Percentiles rank a stretch among this genome's conserved stretches.
These are phyloP conservation scores for Leptographium lundbergii DNA, from an alignment of 2,329 filamentous ascomycete species.

Conservation along the genomic window DNA sequence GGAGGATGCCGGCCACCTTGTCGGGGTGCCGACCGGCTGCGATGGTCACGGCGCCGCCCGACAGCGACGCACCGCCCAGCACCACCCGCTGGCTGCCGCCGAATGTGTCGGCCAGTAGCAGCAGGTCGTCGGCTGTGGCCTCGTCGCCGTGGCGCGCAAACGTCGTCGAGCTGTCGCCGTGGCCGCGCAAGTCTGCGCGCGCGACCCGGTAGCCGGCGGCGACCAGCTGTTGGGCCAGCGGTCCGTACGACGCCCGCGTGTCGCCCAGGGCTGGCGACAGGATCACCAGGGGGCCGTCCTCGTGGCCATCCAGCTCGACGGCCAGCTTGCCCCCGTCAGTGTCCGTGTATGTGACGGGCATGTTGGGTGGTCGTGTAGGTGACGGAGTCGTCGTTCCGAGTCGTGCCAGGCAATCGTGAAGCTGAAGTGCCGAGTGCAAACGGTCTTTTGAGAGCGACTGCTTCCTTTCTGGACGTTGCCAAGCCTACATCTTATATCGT, in stretches of 20 bases:
- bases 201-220: conserved; percentile 13
- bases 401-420: too few relatives aligned
- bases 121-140: conserved; percentile 9
- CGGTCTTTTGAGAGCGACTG: too few relatives aligned
- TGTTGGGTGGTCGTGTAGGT: neutral
- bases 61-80: conserved; percentile 11
- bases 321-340: conserved; percentile 8
- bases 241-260: conserved; percentile 9
- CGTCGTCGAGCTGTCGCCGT: conserved; percentile 7
- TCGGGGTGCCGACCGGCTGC: conserved; percentile 10
- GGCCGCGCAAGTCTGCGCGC: conserved; percentile 12
- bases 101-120: conserved; percentile 6
- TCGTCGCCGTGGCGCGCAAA: conserved; percentile 11
- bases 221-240: conserved; percentile 10
- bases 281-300: conserved; percentile 9
- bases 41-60: conserved; percentile 9
- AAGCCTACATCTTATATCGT: too few relatives aligned
- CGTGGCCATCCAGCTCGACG: conserved; percentile 11
- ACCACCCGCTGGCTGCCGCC: conserved; percentile 4
- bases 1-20: conserved; percentile 10
- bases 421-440: too few relatives aligned
- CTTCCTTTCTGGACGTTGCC: too few relatives aligned
- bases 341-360: conserved; percentile 1
- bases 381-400: too few relatives aligned
- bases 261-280: conserved; percentile 13